Base-by-base conservation (phyloP, 1,284 basidiomycete genomes). In the Peniophora sp. region DNA sequence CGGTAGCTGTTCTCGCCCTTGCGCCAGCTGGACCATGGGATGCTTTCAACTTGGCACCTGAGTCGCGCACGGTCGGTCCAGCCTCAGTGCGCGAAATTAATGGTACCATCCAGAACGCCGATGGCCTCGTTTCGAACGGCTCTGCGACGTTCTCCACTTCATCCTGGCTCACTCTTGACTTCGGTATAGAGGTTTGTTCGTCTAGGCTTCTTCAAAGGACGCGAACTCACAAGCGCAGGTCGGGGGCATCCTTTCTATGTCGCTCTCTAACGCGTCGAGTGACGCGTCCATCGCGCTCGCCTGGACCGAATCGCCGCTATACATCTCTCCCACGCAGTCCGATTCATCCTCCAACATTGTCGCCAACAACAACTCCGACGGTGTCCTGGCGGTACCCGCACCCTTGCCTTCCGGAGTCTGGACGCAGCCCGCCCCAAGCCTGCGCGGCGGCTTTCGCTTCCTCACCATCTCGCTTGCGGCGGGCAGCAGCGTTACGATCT, bases 371-470 rank as follows among this genome's bases (percentile, higher is more conserved):
- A 62, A 64, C 1, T 78, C 71, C 55, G 78, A 81, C 56, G 74
- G 76, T 9, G 70, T 77, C 3, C 64, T 77, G 1, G 54, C 53
- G 14, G 59, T 79, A 9, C 50, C 65, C 3, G 63, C 68, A 0
- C 74, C 75, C 1, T 60, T 74, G 3, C 34, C 55, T 0, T 45
- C 54, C 0, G 75, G 74, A 0, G 61, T 66, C 48, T 81, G 78
- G 78, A 74, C 70, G 0, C 77, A 79, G 55, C 75, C 77, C 0
- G 55, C 68, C 0, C 59, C 63, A 3, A 61, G 65, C 0, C 63
- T 81, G 3, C 65, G 79, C 16, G 79, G 79, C 2, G 79, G 79
- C 1, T 81, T 77, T 55, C 71, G 79, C 11, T 82, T 69, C 56
- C 62, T 82, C 17, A 80, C 78, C 0, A 67, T 82, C 38, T 69